Evolutionary conservation across 2,329 filamentous ascomycete genomes (phyloP), one percentile per base, ranked within the genome.

Genomic region (Colletotrichum sp.): DNA sequence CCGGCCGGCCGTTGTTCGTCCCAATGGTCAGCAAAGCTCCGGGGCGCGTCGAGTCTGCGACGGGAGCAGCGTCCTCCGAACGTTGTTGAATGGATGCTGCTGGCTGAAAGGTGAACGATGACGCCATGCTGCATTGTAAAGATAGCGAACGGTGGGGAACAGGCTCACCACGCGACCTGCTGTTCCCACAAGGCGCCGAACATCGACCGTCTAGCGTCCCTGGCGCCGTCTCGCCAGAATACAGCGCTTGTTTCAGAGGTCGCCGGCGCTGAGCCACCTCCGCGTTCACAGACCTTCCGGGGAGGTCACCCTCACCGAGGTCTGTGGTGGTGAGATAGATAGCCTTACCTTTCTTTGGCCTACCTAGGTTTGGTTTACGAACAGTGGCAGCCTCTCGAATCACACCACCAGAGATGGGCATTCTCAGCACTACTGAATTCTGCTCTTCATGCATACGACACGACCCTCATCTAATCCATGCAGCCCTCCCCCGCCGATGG

Each of bases 51-150:
- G 16, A 32, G 65, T 57, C 13, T 44, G 44, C 44, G 30, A 18
- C 9, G 66, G 15, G 24, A 28, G 30, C 28, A 60, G 34, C 32
- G 55, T 59, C 15, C 24, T 59, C 24, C 16, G 55, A 59, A 28
- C 26, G 55, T n/a, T 30, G 59, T 63, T 59, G 24, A 26, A 26
- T 26, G 55, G 59, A 30, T 62, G 59, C 28, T 62, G 24, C 34
- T 32, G 55, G 34, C 22, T 36, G 48, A 68, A 30, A 57, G 24
- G 28, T 36, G 72, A 48, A 67, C 55, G 32, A 75, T 75, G 73
- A 75, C 73, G 69, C 64, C 70, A 75, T 75, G 55, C n/a, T 64
- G 70, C 73, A 59, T 75, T 36, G 57, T 13, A 32, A 8, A 60
- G 8, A 28, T n/a, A 52, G 68, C 34, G 39, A 32, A 48, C 24